Percentiles rank a stretch among this genome's conserved stretches.
Conservation (phyloP, 2,329 filamentous ascomycete genomes). For the Aspergillus ruber region DNA sequence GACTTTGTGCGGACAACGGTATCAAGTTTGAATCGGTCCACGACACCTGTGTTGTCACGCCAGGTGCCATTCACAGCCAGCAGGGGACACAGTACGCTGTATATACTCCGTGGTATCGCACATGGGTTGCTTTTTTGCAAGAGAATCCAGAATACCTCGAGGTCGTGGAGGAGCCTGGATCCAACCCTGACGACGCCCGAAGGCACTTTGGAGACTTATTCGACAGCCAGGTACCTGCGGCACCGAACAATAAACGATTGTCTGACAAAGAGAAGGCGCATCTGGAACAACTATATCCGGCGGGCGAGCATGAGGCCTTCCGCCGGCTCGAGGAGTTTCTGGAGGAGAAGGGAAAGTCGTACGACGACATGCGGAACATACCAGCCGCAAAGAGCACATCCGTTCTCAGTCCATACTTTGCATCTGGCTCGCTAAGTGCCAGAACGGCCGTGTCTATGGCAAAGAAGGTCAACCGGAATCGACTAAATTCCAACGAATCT, state of each 20-base stretch:
- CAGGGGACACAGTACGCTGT: slow-evolving; percentile 74
- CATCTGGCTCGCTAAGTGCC: slow-evolving; percentile 61
- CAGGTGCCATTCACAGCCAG: slow-evolving; percentile 61
- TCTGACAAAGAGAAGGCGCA: slow-evolving; percentile 52
- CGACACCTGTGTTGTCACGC: slow-evolving; percentile 76
- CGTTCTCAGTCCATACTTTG: slow-evolving; percentile 64
- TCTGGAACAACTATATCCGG: slow-evolving; percentile 60
- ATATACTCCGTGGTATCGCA: slow-evolving; percentile 73
- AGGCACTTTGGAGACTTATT: slow-evolving; percentile 54
- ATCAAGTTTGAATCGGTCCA: slow-evolving; percentile 67
- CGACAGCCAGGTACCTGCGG: slow-evolving; percentile 51
- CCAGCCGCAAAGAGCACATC: slow-evolving; percentile 60
- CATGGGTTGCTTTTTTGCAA: slow-evolving; percentile 70
- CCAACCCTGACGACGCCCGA: slow-evolving; percentile 48
- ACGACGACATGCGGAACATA: slow-evolving; percentile 60
- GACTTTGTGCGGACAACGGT: slow-evolving; percentile 53
- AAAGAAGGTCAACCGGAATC: slow-evolving; percentile 53
- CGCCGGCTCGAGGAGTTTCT: slow-evolving; percentile 62
- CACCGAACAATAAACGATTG: slow-evolving; percentile 59
- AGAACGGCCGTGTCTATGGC: slow-evolving; percentile 62
- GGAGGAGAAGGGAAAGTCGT: slow-evolving; percentile 55
- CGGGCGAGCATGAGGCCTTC: slow-evolving; percentile 66
- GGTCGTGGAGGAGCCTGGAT: slow-evolving; percentile 50
- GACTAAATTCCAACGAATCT: slow-evolving; percentile 59
- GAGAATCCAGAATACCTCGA: slow-evolving; percentile 62